A percentile compares a stretch with the other conserved stretches of the same genome.
Evolutionary conservation across 352 stramenopile species (phyloP).

Genomic region (Phytophthora hibernalis): DNA sequence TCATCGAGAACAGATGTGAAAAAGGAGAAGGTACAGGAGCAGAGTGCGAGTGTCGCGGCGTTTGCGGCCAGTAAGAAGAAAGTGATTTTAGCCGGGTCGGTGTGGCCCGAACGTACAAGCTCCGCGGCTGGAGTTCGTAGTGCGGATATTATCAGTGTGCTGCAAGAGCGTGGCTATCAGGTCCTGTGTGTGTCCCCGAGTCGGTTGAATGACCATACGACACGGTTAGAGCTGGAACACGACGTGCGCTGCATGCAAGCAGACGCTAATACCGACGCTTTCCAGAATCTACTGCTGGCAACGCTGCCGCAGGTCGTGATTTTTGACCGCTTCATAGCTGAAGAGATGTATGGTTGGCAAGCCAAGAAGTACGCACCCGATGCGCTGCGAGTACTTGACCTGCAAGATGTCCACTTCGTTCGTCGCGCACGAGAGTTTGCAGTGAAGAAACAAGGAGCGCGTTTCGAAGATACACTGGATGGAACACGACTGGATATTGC

Average conservation of each 20-base stretch:
- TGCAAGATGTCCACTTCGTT: slow-evolving; percentile 95
- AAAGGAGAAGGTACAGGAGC: neutral
- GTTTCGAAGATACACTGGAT: slow-evolving; percentile 48
- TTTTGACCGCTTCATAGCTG: slow-evolving; percentile 85
- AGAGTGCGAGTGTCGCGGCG: slow-evolving; percentile 45
- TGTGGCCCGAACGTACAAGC: slow-evolving; percentile 90
- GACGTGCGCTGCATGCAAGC: slow-evolving; percentile 70
- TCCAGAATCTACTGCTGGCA: slow-evolving; percentile 70
- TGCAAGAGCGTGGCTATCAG: slow-evolving; percentile 68
- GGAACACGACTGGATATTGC: slow-evolving; percentile 38
- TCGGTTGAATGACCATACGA: slow-evolving; percentile 77
- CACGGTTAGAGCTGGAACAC: slow-evolving; percentile 46
- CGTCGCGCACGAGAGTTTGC: slow-evolving; percentile 80
- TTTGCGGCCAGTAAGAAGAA: slow-evolving; percentile 73
- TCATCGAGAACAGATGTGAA: neutral
- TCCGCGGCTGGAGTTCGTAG: slow-evolving; percentile 90
- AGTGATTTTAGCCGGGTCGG: slow-evolving; percentile 69
- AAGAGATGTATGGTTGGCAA: slow-evolving; percentile 91
- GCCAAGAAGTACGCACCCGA: slow-evolving; percentile 75
- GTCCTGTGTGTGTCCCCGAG: slow-evolving; percentile 84
- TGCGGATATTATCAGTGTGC: slow-evolving; percentile 72
- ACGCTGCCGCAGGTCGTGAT: slow-evolving; percentile 72
- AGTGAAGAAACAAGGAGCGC: slow-evolving; percentile 63
- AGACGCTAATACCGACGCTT: slow-evolving; percentile 73
- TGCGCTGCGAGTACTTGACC: slow-evolving; percentile 88